Evolutionary conservation across 257 asterid genomes (phyloP), one percentile per base, ranked within the genome.

Genomic region (Petunia secreta): DNA sequence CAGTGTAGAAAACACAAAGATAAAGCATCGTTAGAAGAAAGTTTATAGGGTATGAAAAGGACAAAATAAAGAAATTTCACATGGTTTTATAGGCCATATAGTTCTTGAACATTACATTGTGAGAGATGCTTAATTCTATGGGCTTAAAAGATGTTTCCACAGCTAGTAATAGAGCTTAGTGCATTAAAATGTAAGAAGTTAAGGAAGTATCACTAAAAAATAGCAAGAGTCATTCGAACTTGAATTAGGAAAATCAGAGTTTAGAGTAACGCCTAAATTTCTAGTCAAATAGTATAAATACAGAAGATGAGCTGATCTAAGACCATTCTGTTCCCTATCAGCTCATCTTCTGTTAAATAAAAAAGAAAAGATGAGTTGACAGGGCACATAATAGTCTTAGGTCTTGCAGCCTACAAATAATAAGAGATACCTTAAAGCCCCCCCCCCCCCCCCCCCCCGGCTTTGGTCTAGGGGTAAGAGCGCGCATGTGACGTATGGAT

Each of bases 81-180:
- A 50, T 50, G 46, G 62, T 73, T 50, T 34, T 73, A 73, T 38
- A 10, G 62, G 62, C 48, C 60, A 71, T 5, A 48, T 11, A 48
- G 46, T 48, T 71, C 44, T 73, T 10, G 50, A 73, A 69, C 48
- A 11, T 73, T 73, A 50, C 62, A 50, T 34, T 73, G 46, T 73
- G 13, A 73, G 11, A 73, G 62, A 50, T 73, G 78, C 62, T 34
- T 44, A 73, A 50, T 50, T 50, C 77, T 34, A 50, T 52, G 57
- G 5, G 14, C 57, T 52, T 52, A 8, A 52, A 52, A 52, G 11
- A 52, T 52, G 3, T 15, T 8, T 52, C 2, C 57, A 4, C 4
- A 10, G 1, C 14, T 52, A 52, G 11, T 52, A 52, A 10, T 73
- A 73, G 46, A 48, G 44, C 62, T 50, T 11, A 73, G 1, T 34